Evolutionary conservation across 2,329 filamentous ascomycete genomes (phyloP).

Genomic region (Hymenoscyphus linearis): DNA sequence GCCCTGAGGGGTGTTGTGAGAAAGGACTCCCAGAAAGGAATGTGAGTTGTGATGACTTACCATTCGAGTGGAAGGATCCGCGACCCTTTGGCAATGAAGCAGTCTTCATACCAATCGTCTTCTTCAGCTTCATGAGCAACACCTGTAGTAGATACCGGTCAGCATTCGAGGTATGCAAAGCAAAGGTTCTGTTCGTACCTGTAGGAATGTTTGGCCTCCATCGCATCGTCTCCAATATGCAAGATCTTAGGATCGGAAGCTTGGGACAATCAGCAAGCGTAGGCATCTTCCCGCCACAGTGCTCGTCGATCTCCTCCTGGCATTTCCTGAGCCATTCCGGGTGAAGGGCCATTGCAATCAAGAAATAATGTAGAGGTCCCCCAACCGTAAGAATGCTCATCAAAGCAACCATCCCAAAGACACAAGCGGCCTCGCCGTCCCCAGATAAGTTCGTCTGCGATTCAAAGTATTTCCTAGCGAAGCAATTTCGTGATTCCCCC

Average conservation of each 20-base stretch:
- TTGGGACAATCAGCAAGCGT: constrained; percentile 28
- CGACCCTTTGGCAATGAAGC: constrained; percentile 4
- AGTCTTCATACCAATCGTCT: constrained; percentile 6
- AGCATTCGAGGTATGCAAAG: not conserved
- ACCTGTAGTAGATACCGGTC: not conserved
- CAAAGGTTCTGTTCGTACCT: not conserved
- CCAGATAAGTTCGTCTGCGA: constrained; percentile 22
- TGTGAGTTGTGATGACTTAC: not conserved
- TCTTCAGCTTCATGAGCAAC: constrained; percentile 5
- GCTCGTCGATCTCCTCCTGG: constrained; percentile 12
- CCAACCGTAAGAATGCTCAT: constrained; percentile 6
- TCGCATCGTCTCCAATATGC: constrained; percentile 26
- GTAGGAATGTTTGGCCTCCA: constrained; percentile 48
- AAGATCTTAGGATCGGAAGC: constrained; percentile 30
- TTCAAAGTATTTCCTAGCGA: constrained; percentile 37
- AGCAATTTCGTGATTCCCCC: constrained; percentile 35
- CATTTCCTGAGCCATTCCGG: constrained; percentile 10
- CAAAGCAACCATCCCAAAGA: constrained; percentile 6
- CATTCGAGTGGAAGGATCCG: constrained; percentile 6
- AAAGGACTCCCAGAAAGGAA: not conserved
- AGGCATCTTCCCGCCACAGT: constrained; percentile 11
- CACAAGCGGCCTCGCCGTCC: constrained; percentile 3
- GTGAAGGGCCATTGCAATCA: constrained; percentile 9
- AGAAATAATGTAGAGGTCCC: constrained; percentile 2
- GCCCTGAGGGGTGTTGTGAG: constrained; percentile 7